A percentile compares a stretch with the other conserved stretches of the same genome.
Conservation (phyloP, 768 basidiomycete genomes). For the Albatrellus ellisii region DNA sequence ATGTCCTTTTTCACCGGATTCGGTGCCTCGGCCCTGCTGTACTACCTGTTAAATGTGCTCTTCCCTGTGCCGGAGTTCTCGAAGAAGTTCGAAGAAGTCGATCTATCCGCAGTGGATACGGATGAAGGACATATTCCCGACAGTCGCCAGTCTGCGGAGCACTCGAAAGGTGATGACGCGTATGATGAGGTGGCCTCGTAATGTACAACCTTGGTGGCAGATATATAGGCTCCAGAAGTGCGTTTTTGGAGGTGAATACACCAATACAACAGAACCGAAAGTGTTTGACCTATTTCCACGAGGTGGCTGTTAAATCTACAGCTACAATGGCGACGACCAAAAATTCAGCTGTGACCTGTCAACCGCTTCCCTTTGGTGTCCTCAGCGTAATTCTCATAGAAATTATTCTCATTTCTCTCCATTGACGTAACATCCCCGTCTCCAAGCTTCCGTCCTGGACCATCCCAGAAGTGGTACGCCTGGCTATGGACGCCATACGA, state of each 20-base stretch:
- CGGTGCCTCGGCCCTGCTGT: slow-evolving; percentile 50
- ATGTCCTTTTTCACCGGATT: slow-evolving; percentile 84
- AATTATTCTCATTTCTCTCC: slow-evolving; percentile 54
- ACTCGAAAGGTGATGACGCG: too few species aligned
- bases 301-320: not conserved
- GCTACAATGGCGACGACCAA: not conserved
- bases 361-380: slow-evolving; percentile 26
- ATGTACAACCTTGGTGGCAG: too few species aligned
- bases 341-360: not conserved
- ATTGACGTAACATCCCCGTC: slow-evolving; percentile 19
- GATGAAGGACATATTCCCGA: not conserved
- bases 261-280: too few species aligned
- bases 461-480: slow-evolving; percentile 89
- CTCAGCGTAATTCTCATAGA: slow-evolving; percentile 78
- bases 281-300: too few species aligned
- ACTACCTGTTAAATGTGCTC: slow-evolving; percentile 41
- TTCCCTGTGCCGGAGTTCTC: slow-evolving; percentile 46
- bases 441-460: slow-evolving; percentile 49
- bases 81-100: slow-evolving; percentile 39
- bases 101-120: slow-evolving; percentile 25
- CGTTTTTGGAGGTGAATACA: too few species aligned
- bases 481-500: slow-evolving; percentile 85
- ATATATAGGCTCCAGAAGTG: too few species aligned
- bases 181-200: too few species aligned
- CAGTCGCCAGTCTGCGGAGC: not conserved